Evolutionary conservation across 441 rosid genomes (phyloP).

Genomic region (Cnidoscolus chayamansa): DNA sequence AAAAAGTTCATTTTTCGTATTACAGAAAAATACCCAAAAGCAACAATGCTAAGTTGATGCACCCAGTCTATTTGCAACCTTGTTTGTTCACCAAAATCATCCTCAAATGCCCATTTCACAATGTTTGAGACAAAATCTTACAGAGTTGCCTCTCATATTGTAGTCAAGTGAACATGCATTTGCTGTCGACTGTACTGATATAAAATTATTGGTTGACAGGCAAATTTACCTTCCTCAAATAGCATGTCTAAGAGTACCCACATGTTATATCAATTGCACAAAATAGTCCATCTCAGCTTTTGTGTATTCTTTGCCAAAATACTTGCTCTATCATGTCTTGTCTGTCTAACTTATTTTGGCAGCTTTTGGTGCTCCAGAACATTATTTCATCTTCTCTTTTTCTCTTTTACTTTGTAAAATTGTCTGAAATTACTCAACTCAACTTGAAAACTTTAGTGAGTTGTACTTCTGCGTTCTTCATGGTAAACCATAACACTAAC

Average conservation of each 20-base stretch:
- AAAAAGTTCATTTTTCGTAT: no score
- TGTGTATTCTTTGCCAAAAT: conserved; percentile 3
- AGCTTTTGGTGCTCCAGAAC: conserved; percentile 13
- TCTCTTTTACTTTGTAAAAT: neutral
- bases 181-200: conserved; percentile 9
- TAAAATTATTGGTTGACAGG: conserved; percentile 3
- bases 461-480: neutral
- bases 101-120: neutral
- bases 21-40: no score
- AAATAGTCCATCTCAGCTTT: neutral
- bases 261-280: conserved; percentile 14
- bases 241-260: conserved; percentile 19
- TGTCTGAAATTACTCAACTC: neutral
- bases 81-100: neutral
- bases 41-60: no score
- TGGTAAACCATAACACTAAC: no score
- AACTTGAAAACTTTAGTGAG: neutral
- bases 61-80: neutral
- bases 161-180: conserved; percentile 14
- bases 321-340: conserved; percentile 24
- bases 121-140: neutral
- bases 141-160: neutral
- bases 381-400: neutral
- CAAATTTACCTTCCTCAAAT: conserved; percentile 27
- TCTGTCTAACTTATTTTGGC: conserved; percentile 22